Conservation (phyloP, 2,329 filamentous ascomycete species). For the Xylaria hypoxylon region DNA sequence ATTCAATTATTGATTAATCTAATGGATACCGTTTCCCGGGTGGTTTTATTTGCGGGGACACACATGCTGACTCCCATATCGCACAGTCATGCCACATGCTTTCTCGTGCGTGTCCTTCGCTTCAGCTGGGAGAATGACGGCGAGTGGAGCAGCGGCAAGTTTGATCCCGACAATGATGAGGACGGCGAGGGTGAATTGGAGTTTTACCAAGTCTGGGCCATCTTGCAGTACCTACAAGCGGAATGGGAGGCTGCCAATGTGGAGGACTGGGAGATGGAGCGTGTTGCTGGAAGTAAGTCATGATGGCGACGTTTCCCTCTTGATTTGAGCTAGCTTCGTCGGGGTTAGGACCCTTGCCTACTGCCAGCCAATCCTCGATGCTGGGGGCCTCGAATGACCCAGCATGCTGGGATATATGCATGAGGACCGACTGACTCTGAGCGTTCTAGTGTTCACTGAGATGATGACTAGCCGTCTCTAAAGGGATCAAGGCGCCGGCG, state of each 20-base stretch:
- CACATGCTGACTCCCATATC: neutral
- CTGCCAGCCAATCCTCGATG: neutral
- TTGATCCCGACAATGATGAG: slow-evolving; percentile 42
- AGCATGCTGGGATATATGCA: too few relatives aligned
- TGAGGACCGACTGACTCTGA: slow-evolving; percentile 11
- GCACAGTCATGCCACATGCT: slow-evolving; percentile 45
- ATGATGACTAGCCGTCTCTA: slow-evolving; percentile 34
- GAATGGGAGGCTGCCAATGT: slow-evolving; percentile 49
- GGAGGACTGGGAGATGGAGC: slow-evolving; percentile 42
- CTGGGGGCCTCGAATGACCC: neutral
- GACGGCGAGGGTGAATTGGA: slow-evolving; percentile 44
- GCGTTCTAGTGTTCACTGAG: slow-evolving; percentile 25
- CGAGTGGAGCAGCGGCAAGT: slow-evolving; percentile 45
- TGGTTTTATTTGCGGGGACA: too few relatives aligned
- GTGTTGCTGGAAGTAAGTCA: slow-evolving; percentile 23
- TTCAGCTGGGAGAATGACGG: slow-evolving; percentile 47
- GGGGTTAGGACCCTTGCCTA: neutral
- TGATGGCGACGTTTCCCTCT: neutral
- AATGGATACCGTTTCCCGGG: too few relatives aligned
- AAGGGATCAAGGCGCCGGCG: neutral
- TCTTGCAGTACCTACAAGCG: slow-evolving; percentile 46
- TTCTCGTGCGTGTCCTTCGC: slow-evolving; percentile 45
- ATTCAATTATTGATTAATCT: neutral
- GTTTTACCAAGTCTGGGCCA: slow-evolving; percentile 48
- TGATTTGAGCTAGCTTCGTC: neutral